Evolutionary conservation across 768 basidiomycete species (phyloP).

Genomic region (Hygrocybe punicea): DNA sequence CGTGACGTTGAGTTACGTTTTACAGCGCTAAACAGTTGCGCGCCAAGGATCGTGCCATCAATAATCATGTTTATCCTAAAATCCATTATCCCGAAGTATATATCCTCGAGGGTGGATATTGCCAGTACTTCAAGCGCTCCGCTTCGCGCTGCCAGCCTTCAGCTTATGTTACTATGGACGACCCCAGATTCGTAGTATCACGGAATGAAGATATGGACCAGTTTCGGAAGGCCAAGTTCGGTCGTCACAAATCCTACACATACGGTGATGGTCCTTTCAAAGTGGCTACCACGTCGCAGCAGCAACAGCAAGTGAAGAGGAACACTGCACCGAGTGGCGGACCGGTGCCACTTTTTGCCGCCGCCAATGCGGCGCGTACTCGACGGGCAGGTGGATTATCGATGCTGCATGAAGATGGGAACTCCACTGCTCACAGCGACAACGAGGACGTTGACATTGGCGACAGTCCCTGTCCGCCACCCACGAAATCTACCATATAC

Average conservation of each 20-base stretch:
- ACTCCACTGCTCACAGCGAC: conserved; percentile 38
- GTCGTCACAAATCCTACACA: conserved; percentile 86
- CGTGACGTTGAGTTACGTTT: background rate
- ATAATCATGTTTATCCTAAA: conserved; percentile 85
- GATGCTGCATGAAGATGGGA: conserved; percentile 67
- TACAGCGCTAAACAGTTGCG: conserved; percentile 89
- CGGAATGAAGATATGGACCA: conserved; percentile 86
- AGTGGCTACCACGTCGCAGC: conserved; percentile 36
- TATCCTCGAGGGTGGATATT: conserved; percentile 95
- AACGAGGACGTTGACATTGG: conserved; percentile 77
- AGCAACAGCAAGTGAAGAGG: conserved; percentile 53
- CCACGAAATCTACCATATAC: conserved; percentile 52
- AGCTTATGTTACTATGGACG: conserved; percentile 92
- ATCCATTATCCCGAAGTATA: conserved; percentile 97
- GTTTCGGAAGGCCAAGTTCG: conserved; percentile 85
- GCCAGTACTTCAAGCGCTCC: conserved; percentile 73
- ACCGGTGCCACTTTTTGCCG: conserved; percentile 58
- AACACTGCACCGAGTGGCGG: conserved; percentile 60
- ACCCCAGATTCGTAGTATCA: conserved; percentile 75
- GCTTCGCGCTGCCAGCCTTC: conserved; percentile 71
- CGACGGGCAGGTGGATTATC: conserved; percentile 56
- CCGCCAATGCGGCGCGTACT: conserved; percentile 63
- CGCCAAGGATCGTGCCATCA: conserved; percentile 83
- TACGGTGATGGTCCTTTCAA: conserved; percentile 72
- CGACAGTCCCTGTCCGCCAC: conserved; percentile 85